These are phyloP conservation scores for Bassia scoparia DNA, from an alignment of 148 eudicot genomes.

Conservation along the genomic window DNA sequence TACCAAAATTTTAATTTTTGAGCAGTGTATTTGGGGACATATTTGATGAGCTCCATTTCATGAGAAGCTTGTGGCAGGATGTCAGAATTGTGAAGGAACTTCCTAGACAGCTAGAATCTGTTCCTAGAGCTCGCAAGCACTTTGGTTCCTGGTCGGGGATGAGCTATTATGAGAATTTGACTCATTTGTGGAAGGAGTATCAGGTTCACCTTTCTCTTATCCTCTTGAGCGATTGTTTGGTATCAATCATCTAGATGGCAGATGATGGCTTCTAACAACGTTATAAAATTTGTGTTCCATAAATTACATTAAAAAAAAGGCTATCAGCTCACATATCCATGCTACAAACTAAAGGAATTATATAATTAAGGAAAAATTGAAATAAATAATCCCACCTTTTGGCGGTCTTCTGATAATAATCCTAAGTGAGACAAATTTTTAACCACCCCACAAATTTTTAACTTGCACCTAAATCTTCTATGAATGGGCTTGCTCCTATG, in stretches of 20 bases:
- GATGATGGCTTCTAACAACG: neutral
- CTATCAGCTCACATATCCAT: too few species aligned
- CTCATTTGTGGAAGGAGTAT: conserved; percentile 67
- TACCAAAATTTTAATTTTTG: conserved; percentile 17
- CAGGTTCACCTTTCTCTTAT: conserved; percentile 36
- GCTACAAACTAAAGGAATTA: too few species aligned
- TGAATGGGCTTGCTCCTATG: too few species aligned
- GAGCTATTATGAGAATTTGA: conserved; percentile 79
- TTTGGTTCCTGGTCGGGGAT: conserved; percentile 78
- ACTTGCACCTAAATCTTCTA: too few species aligned
- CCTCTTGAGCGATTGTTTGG: neutral
- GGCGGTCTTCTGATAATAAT: too few species aligned
- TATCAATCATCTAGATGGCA: neutral
- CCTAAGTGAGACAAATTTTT: too few species aligned
- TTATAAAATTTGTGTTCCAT: neutral
- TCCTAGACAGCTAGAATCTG: conserved; percentile 62
- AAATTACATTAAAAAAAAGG: neutral
- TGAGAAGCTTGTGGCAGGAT: conserved; percentile 56
- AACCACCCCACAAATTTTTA: too few species aligned
- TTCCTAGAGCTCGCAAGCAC: conserved; percentile 90
- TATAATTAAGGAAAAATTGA: too few species aligned
- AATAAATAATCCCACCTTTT: too few species aligned
- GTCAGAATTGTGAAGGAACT: conserved; percentile 71
- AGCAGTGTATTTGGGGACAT: conserved; percentile 76
- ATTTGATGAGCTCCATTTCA: conserved; percentile 71